Base-by-base conservation (phyloP, 495 filamentous ascomycete species). In the Aspergillus baeticus region DNA sequence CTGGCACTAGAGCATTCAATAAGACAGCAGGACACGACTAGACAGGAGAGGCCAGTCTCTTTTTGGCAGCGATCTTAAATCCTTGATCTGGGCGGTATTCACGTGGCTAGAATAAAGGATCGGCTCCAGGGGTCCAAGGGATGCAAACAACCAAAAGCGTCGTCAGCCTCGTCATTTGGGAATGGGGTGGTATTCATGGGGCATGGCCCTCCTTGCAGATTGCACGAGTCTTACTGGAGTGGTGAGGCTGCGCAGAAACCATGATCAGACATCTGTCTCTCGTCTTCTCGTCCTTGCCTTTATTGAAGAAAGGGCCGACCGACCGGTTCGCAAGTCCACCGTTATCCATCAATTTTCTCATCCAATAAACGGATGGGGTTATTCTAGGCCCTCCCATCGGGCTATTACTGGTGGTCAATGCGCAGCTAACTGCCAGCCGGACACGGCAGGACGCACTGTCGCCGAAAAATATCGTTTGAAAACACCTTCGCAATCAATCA, bases 41-140 rank as follows among this genome's bases (percentile, higher is more conserved):
- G 26, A 34, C 1, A 26, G 17, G 31, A 50, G 45, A 36, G 29
- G 29, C 39, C 35, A 53, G 36, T 43, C 52, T 56, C 52, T 48
- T 49, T 36, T 44, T 4, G 43, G 53, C 54, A 59, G 49, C 35
- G 62, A 61, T 64, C 62, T 64, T n/a, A n/a, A n/a, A n/a, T n/a
- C n/a, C n/a, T n/a, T 52, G 59, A 64, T 63, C 43, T 53, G 45
- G 55, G 31, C 57, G 55, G 49, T 51, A 39, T 64, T 64, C 62
- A 64, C 62, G 62, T 64, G 62, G 55, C 62, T 22, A 48, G 55
- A 52, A 53, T 58, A 51, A 58, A 42, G 34, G 62, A 64, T 64
- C 62, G 52, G 53, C 62, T 57, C 58, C 58, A 64, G 62, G 62
- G 62, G 62, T 64, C 52, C 51, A 58, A 59, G 62, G 62, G 47